A percentile compares a stretch with the other conserved stretches of the same genome.
These are phyloP conservation scores for Ichthyophthirius multifiliis DNA, from an alignment of 169 alveolate species.

Conservation along the genomic window DNA sequence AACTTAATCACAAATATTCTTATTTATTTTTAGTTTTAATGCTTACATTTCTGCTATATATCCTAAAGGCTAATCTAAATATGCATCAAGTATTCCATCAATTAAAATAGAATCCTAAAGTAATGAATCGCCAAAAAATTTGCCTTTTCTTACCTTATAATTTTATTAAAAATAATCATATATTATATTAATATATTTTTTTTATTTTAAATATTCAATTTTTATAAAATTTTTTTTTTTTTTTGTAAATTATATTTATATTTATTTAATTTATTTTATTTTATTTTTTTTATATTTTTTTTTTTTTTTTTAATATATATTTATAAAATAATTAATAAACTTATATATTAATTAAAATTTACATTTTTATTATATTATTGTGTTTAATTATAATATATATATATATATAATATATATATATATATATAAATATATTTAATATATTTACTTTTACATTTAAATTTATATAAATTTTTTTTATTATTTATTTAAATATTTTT, in stretches of 20 bases:
- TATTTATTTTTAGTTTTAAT: constrained; percentile 68
- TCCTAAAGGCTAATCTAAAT: constrained; percentile 83
- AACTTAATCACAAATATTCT: constrained; percentile 84
- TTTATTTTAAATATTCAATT: neutral
- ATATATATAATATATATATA: neutral
- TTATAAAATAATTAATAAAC: neutral
- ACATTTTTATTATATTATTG: neutral
- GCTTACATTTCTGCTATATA: constrained; percentile 81
- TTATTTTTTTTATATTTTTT: neutral
- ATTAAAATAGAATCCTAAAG: constrained; percentile 59
- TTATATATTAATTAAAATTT: neutral
- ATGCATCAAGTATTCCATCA: constrained; percentile 79
- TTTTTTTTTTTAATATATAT: neutral
- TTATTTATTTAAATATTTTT: neutral
- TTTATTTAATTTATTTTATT: neutral
- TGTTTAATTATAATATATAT: neutral
- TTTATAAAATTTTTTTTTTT: too few relatives aligned
- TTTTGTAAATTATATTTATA: neutral
- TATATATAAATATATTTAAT: neutral
- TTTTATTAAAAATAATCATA: neutral
- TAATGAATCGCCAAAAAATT: constrained; percentile 59
- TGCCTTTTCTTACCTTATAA: constrained; percentile 12
- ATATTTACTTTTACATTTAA: neutral
- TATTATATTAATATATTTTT: neutral
- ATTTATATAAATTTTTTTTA: neutral